phyloP scores from a whole-genome alignment of 1,284 basidiomycete species.

The Ganoderma sp. region DNA sequence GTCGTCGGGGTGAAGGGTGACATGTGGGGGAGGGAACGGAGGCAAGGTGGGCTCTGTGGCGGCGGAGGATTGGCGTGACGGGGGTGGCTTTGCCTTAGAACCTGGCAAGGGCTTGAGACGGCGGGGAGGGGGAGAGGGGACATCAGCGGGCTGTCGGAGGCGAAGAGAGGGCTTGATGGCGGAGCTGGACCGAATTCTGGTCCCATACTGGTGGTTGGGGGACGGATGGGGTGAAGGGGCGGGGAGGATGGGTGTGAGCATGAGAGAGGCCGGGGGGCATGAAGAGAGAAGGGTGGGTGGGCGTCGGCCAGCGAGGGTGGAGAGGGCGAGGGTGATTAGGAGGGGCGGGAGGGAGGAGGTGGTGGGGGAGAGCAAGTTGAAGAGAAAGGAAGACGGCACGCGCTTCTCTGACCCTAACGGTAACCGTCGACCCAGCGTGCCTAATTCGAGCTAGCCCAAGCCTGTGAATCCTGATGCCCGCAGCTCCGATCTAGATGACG shows the following conservation, averaged over 20 bases:
- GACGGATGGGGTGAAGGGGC: conserved; percentile 31
- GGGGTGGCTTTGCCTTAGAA: conserved; percentile 31
- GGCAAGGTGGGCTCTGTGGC: conserved; percentile 33
- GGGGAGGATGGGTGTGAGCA: conserved; percentile 36
- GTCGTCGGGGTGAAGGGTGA: conserved; percentile 75
- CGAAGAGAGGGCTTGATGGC: conserved; percentile 56
- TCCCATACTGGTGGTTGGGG: conserved; percentile 54
- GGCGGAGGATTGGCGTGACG: conserved; percentile 18
- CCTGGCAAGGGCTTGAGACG: conserved; percentile 46
- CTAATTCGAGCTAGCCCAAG: conserved; percentile 41
- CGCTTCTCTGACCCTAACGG: conserved; percentile 42
- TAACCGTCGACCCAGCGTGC: conserved; percentile 43
- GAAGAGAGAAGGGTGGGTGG: conserved; percentile 37
- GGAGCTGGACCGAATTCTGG: conserved; percentile 60
- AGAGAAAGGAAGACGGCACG: conserved; percentile 45
- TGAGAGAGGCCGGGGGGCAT: conserved; percentile 46
- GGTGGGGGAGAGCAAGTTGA: conserved; percentile 42
- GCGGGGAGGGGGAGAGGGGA: conserved; percentile 41
- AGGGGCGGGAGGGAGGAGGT: conserved; percentile 39
- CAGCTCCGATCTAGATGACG: conserved; percentile 45
- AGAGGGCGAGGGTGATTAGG: conserved; percentile 32
- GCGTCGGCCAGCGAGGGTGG: conserved; percentile 50
- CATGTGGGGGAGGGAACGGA: conserved; percentile 63
- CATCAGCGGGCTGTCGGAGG: conserved; percentile 50
- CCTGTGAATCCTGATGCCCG: conserved; percentile 39